Percentiles rank a stretch among this genome's conserved stretches.
These are phyloP conservation scores for Coemansia sp. DNA, from an alignment of 192 early-diverging fungal species.

Conservation along the genomic window DNA sequence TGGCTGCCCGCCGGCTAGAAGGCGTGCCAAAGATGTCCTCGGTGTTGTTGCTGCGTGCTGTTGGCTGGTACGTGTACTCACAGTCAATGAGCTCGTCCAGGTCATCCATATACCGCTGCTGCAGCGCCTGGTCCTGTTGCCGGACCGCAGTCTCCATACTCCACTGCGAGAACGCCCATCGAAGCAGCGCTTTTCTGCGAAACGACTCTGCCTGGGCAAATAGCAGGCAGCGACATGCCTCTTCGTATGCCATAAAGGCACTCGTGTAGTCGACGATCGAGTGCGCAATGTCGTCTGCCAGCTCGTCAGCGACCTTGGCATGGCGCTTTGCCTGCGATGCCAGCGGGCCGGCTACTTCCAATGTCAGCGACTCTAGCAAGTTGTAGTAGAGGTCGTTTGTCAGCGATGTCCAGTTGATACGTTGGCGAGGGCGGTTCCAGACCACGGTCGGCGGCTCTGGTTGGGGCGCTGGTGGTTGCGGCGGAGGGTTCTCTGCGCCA, in stretches of 20 bases:
- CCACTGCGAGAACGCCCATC: constrained; percentile 18
- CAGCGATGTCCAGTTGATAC: constrained; percentile 41
- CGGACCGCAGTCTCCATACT: constrained; percentile 24
- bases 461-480: background rate
- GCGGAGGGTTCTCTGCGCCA: no score
- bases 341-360: constrained; percentile 8
- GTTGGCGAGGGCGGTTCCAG: constrained; percentile 37
- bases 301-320: constrained; percentile 4
- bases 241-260: constrained; percentile 37
- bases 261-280: constrained; percentile 33
- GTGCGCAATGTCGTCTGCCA: constrained; percentile 21
- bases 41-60: background rate
- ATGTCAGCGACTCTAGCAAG: constrained; percentile 19
- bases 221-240: constrained; percentile 22
- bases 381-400: constrained; percentile 29
- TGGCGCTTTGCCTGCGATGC: background rate
- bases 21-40: background rate
- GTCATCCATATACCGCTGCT: constrained; percentile 32
- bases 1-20: background rate
- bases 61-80: constrained; percentile 11
- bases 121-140: constrained; percentile 26
- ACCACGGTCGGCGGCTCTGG: constrained; percentile 8
- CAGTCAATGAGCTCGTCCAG: constrained; percentile 24
- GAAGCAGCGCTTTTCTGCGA: constrained; percentile 11
- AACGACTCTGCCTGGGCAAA: constrained; percentile 32